A percentile compares a stretch with the other conserved stretches of the same genome.
Conservation (phyloP, 2,329 filamentous ascomycete species). For the Fusarium buxicola region DNA sequence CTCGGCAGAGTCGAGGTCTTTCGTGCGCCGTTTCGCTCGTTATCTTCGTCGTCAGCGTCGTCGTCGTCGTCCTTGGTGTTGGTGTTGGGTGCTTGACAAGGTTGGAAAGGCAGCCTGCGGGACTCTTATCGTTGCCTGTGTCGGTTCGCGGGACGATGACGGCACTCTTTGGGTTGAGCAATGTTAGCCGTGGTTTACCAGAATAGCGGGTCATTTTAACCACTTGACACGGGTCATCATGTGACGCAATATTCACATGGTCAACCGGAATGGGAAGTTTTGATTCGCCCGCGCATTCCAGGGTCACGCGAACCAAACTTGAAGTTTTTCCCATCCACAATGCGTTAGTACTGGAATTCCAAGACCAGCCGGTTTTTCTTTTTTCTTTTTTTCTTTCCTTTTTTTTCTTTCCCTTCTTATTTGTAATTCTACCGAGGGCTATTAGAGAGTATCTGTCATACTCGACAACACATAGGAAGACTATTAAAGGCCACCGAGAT, state of each 20-base stretch:
- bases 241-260: constrained; percentile 48
- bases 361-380: no score
- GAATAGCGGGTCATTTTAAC: constrained; percentile 7
- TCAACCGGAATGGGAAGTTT: not conserved
- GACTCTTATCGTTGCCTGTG: constrained; percentile 48
- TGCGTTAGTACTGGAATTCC: no score
- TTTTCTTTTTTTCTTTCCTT: no score
- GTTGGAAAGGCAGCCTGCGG: constrained; percentile 38
- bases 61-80: constrained; percentile 33
- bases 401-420: no score
- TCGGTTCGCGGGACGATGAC: constrained; percentile 47
- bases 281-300: constrained; percentile 7
- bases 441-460: no score
- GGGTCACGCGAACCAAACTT: constrained; percentile 16
- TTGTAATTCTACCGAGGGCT: no score
- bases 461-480: no score
- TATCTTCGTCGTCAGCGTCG: constrained; percentile 37
- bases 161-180: constrained; percentile 40
- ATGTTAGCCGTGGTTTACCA: constrained; percentile 47
- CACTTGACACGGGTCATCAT: constrained; percentile 39
- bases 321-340: constrained; percentile 22
- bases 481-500: no score
- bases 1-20: not conserved
- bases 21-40: constrained; percentile 10
- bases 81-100: constrained; percentile 22